Percentiles rank a stretch among this genome's conserved stretches.
Evolutionary conservation across 78 protist species (phyloP).

Genomic region (Dictyostelium citrinum): DNA sequence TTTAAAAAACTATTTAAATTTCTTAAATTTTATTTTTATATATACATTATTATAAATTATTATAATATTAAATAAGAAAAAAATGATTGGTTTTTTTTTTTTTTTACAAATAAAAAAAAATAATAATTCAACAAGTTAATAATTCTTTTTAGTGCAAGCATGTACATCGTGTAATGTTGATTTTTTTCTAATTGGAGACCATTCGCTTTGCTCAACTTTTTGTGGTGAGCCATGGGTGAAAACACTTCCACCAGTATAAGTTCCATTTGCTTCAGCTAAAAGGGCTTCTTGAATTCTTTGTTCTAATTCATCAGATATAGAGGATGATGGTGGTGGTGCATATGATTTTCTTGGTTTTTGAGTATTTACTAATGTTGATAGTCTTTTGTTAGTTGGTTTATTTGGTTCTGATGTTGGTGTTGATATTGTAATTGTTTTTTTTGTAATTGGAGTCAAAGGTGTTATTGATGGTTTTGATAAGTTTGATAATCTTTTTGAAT

Average conservation of each 20-base stretch:
- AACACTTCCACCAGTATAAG: neutral
- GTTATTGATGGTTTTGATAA: neutral
- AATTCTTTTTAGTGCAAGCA: neutral
- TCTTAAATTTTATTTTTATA: too few species aligned
- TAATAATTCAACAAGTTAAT: neutral
- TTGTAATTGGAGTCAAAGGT: neutral
- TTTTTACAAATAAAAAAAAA: too few species aligned
- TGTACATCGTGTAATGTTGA: constrained; percentile 2
- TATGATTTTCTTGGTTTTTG: constrained; percentile 5
- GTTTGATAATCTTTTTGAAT: neutral
- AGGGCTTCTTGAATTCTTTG: constrained; percentile 6
- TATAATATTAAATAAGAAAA: too few species aligned
- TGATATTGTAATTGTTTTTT: neutral
- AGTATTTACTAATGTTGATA: neutral
- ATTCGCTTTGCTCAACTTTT: neutral
- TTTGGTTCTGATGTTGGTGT: neutral
- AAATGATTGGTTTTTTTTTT: too few species aligned
- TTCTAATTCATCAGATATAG: neutral
- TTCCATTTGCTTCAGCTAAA: neutral
- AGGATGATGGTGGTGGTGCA: neutral
- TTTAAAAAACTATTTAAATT: too few species aligned
- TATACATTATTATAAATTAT: too few species aligned
- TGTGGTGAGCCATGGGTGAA: neutral
- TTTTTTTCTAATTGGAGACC: constrained; percentile 8
- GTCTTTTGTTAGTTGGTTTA: neutral